These are phyloP conservation scores for Pseudocercospora crystallina DNA, from an alignment of 2,329 filamentous ascomycete species.

Conservation along the genomic window DNA sequence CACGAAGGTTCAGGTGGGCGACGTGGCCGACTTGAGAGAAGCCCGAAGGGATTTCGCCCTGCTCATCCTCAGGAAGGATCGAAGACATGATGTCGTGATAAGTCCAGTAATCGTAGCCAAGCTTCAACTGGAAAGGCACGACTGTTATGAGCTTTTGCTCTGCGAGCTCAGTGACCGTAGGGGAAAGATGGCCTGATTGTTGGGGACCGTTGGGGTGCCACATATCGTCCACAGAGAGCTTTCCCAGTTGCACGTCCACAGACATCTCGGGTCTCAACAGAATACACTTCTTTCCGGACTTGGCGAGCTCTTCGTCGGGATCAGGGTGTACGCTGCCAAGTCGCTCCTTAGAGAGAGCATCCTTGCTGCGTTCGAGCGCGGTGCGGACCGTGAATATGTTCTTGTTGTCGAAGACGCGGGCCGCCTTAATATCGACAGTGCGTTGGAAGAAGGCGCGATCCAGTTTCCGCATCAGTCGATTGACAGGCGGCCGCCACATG, in stretches of 20 bases:
- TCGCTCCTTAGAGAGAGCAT: constrained; percentile 65
- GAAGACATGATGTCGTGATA: constrained; percentile 82
- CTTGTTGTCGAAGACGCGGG: constrained; percentile 71
- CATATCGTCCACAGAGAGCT: background rate
- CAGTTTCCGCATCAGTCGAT: constrained; percentile 75
- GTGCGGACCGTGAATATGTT: constrained; percentile 72
- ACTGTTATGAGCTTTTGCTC: constrained; percentile 67
- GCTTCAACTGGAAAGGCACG: constrained; percentile 70
- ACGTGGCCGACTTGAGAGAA: constrained; percentile 91
- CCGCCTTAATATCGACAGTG: constrained; percentile 73
- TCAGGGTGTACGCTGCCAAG: constrained; percentile 64
- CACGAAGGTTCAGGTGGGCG: constrained; percentile 86
- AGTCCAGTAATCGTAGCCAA: constrained; percentile 84
- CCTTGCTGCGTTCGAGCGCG: constrained; percentile 62
- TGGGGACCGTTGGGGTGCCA: constrained; percentile 5
- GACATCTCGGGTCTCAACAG: constrained; percentile 45
- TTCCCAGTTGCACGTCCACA: constrained; percentile 27
- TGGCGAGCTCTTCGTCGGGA: constrained; percentile 56
- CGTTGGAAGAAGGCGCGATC: constrained; percentile 82
- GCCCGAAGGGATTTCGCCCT: constrained; percentile 78
- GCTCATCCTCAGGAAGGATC: constrained; percentile 75
- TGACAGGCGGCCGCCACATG: constrained; percentile 77
- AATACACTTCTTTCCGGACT: constrained; percentile 45
- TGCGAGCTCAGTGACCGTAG: constrained; percentile 66
- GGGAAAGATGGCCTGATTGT: constrained; percentile 68